Evolutionary conservation across 208 protist genomes (phyloP).

Genomic region (Acanthamoeba lenticulata): DNA sequence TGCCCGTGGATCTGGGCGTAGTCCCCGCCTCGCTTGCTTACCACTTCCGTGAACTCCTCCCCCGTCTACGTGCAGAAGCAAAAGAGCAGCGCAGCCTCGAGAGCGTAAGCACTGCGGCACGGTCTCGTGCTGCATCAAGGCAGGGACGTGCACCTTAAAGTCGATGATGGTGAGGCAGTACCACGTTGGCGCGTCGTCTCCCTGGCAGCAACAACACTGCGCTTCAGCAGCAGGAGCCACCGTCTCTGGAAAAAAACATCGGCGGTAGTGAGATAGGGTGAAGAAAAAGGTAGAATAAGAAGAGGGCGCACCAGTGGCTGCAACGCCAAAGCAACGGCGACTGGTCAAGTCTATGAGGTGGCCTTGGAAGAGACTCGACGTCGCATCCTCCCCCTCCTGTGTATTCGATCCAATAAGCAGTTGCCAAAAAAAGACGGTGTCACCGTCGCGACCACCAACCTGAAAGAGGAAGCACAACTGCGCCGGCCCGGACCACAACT

Average conservation of each 20-base stretch:
- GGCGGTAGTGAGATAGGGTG: neutral
- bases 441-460: neutral
- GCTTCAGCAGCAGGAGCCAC: neutral
- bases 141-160: neutral
- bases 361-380: constrained; percentile 22
- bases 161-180: constrained; percentile 1
- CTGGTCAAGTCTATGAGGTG: constrained; percentile 29
- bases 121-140: neutral
- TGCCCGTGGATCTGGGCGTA: neutral
- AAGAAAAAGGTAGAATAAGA: neutral
- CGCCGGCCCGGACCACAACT: neutral
- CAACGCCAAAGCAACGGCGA: constrained; percentile 12
- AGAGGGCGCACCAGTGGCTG: neutral
- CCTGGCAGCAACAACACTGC: constrained; percentile 52
- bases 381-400: neutral
- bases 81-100: neutral
- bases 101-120: neutral
- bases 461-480: constrained; percentile 41
- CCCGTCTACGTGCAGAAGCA: neutral
- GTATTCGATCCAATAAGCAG: neutral
- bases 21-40: constrained; percentile 52
- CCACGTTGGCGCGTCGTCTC: constrained; percentile 24
- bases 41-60: neutral
- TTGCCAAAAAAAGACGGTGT: neutral
- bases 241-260: neutral